phyloP scores from a whole-genome alignment of 495 filamentous ascomycete genomes.

The Sporormia fimetaria region DNA sequence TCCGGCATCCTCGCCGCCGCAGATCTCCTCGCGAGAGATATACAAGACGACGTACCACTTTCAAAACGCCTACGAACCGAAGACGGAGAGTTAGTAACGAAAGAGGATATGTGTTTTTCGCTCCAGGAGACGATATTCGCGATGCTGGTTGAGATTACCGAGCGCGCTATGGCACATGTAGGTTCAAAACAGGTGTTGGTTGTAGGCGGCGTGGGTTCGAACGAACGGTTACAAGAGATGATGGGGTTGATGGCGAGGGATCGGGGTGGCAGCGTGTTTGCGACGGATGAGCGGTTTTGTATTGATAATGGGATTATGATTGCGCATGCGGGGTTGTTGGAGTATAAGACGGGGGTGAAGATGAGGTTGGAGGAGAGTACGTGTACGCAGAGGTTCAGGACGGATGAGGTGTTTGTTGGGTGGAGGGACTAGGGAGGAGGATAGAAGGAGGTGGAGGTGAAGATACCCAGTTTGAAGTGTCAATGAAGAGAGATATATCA shows the following conservation, averaged over 20 bases:
- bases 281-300: constrained; percentile 93
- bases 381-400: constrained; percentile 89
- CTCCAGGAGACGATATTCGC: constrained; percentile 90
- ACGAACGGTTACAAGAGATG: constrained; percentile 93
- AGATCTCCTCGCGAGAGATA: constrained; percentile 61
- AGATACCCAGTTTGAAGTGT: too few relatives aligned
- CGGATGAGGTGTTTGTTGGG: constrained; percentile 83
- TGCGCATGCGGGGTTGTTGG: constrained; percentile 84
- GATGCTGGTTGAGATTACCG: constrained; percentile 97
- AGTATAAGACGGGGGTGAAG: constrained; percentile 64
- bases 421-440: constrained; percentile 81
- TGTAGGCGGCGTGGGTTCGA: constrained; percentile 96
- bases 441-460: too few relatives aligned
- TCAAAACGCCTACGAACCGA: constrained; percentile 31
- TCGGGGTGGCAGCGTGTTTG: constrained; percentile 79
- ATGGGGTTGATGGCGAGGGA: constrained; percentile 94
- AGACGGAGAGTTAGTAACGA: constrained; percentile 46
- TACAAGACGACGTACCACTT: constrained; percentile 32
- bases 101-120: constrained; percentile 85
- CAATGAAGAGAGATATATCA: too few relatives aligned
- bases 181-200: constrained; percentile 82
- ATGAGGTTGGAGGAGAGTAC: constrained; percentile 71
- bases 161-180: constrained; percentile 96
- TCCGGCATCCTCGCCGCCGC: constrained; percentile 76
- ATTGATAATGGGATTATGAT: constrained; percentile 99